A percentile compares a stretch with the other conserved stretches of the same genome.
Conservation (phyloP, 2,329 filamentous ascomycete species). For the Aspergillus sp. region DNA sequence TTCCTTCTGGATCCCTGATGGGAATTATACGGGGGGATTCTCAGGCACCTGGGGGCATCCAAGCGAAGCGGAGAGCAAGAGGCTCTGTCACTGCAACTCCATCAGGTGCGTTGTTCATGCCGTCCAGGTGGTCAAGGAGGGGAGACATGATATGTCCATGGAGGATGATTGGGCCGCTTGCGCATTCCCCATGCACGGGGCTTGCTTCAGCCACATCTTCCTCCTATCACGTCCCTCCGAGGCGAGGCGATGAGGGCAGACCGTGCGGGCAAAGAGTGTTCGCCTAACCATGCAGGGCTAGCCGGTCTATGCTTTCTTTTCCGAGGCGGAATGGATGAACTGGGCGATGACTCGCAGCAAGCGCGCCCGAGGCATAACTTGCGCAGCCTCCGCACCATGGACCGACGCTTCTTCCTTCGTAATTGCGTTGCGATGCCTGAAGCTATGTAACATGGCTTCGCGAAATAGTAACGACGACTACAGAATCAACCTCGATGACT, state of each 20-base stretch:
- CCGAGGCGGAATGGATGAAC: not conserved
- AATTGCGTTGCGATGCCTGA: not conserved
- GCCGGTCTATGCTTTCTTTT: not conserved
- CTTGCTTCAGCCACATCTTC: not conserved
- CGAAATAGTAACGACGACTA: constrained; percentile 7
- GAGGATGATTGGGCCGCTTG: constrained; percentile 3
- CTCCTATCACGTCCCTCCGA: not conserved
- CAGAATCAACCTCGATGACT: constrained; percentile 3
- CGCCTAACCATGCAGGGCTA: not conserved
- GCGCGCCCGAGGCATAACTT: constrained; percentile 9
- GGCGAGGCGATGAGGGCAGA: not conserved
- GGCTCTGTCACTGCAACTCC: constrained; percentile 4
- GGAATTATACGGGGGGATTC: constrained; percentile 2
- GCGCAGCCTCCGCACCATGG: not conserved
- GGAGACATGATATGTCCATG: not conserved
- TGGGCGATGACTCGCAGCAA: not conserved
- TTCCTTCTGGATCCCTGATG: not conserved
- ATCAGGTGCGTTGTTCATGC: not conserved
- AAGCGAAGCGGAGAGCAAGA: not conserved
- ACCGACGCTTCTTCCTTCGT: not conserved
- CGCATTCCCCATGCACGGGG: not conserved
- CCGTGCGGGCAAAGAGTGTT: not conserved
- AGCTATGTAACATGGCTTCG: constrained; percentile 9
- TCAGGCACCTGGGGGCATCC: not conserved
- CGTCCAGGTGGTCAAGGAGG: not conserved